These are phyloP conservation scores for Arachis stenosperma DNA, from an alignment of 306 rosid genomes.

Conservation along the genomic window DNA sequence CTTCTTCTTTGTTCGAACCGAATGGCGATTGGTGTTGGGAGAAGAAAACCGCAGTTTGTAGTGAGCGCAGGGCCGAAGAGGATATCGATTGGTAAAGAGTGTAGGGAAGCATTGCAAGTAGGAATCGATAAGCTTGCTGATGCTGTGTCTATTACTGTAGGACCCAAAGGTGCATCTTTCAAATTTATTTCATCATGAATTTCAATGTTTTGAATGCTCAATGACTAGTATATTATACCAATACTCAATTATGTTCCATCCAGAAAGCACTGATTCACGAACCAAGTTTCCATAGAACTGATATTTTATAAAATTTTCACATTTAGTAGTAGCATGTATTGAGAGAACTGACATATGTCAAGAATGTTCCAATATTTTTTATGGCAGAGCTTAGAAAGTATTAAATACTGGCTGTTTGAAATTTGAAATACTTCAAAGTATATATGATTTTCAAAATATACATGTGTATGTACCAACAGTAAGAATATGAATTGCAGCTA, in stretches of 20 bases:
- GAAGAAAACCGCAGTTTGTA: constrained; percentile 37
- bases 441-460: no score
- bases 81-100: constrained; percentile 71
- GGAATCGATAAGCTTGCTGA: constrained; percentile 96
- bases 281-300: no score
- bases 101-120: constrained; percentile 63
- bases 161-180: constrained; percentile 75
- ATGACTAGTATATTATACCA: not conserved
- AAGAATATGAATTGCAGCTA: not conserved
- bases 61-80: constrained; percentile 77
- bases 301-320: no score
- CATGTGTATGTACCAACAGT: not conserved
- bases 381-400: no score
- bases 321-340: no score
- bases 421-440: no score
- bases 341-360: no score
- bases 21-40: constrained; percentile 45
- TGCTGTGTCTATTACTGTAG: constrained; percentile 93
- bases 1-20: constrained; percentile 36
- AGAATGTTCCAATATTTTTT: no score
- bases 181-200: no score
- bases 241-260: not conserved
- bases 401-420: no score
- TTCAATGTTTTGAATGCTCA: not conserved
- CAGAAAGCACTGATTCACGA: no score